These are phyloP conservation scores for Discostella stelligera DNA, from an alignment of 352 stramenopile species.

Conservation along the genomic window DNA sequence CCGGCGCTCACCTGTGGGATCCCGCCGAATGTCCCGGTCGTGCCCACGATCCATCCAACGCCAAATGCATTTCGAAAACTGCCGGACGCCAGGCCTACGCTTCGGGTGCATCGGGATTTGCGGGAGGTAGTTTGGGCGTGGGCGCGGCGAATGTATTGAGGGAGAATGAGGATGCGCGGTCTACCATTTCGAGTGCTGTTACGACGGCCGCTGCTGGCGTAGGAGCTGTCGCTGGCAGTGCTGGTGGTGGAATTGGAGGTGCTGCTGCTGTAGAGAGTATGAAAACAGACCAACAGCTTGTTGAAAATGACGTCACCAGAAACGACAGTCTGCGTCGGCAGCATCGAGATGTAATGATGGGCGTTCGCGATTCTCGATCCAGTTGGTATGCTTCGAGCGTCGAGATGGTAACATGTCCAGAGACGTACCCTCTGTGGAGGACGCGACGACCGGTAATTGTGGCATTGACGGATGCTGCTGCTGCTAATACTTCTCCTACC, in stretches of 20 bases:
- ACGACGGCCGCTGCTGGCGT: neutral
- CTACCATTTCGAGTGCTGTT: too few species aligned
- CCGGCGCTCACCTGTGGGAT: conserved; percentile 42
- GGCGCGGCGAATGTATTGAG: conserved; percentile 23
- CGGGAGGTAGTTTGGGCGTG: conserved; percentile 19
- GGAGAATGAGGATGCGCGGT: conserved; percentile 4
- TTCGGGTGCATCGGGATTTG: conserved; percentile 11
- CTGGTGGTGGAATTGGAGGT: neutral
- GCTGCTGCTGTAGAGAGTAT: neutral
- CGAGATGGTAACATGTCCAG: conserved; percentile 90
- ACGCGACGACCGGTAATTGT: conserved; percentile 90
- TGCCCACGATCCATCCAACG: conserved; percentile 9
- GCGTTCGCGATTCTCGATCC: conserved; percentile 20
- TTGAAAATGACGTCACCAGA: conserved; percentile 4
- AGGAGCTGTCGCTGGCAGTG: neutral
- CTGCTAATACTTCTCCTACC: neutral
- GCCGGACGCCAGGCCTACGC: neutral
- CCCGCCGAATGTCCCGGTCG: conserved; percentile 5
- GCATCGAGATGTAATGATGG: neutral
- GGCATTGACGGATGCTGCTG: conserved; percentile 16
- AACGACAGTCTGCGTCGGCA: neutral
- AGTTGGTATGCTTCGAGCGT: conserved; percentile 51
- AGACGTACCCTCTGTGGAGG: conserved; percentile 91
- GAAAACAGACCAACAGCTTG: neutral
- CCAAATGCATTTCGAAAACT: conserved; percentile 3